These are phyloP conservation scores for Bolboschoenus planiculmis DNA, from an alignment of 176 grass and related monocot species.

Conservation along the genomic window DNA sequence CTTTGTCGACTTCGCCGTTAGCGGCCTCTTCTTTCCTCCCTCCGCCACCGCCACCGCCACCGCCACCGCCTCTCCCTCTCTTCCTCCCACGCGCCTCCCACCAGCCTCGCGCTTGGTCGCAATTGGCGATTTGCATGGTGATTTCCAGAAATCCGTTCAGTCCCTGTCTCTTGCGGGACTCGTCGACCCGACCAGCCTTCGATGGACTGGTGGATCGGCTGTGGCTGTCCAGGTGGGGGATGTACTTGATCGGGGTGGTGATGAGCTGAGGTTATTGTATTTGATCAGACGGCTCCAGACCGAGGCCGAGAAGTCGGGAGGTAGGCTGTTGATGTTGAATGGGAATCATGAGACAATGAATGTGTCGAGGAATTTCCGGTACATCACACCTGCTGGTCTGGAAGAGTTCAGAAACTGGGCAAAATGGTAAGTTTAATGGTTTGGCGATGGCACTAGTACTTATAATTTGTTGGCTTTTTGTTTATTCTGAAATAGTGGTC, in stretches of 20 bases:
- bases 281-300: slow-evolving; percentile 58
- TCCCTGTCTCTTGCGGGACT: slow-evolving; percentile 72
- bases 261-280: slow-evolving; percentile 83
- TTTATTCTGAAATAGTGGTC: too few relatives aligned
- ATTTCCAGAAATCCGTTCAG: slow-evolving; percentile 66
- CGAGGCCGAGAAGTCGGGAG: slow-evolving; percentile 53
- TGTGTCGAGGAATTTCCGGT: slow-evolving; percentile 70
- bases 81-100: slow-evolving; percentile 39
- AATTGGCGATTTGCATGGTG: slow-evolving; percentile 86
- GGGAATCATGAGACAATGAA: slow-evolving; percentile 98
- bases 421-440: slow-evolving; percentile 19
- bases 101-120: slow-evolving; percentile 61
- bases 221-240: slow-evolving; percentile 90
- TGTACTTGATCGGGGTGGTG: slow-evolving; percentile 81
- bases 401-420: slow-evolving; percentile 68
- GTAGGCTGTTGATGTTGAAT: slow-evolving; percentile 57
- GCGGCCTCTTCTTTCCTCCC: slow-evolving; percentile 38
- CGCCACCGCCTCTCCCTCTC: not conserved
- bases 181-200: not conserved
- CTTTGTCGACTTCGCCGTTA: slow-evolving; percentile 62
- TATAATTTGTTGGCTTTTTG: not conserved
- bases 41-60: not conserved
- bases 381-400: slow-evolving; percentile 47
- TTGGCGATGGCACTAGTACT: not conserved
- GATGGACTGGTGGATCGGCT: slow-evolving; percentile 57